Evolutionary conservation across 2,329 filamentous ascomycete genomes (phyloP), one percentile per base, ranked within the genome.

Genomic region (Escovopsis sp.): DNA sequence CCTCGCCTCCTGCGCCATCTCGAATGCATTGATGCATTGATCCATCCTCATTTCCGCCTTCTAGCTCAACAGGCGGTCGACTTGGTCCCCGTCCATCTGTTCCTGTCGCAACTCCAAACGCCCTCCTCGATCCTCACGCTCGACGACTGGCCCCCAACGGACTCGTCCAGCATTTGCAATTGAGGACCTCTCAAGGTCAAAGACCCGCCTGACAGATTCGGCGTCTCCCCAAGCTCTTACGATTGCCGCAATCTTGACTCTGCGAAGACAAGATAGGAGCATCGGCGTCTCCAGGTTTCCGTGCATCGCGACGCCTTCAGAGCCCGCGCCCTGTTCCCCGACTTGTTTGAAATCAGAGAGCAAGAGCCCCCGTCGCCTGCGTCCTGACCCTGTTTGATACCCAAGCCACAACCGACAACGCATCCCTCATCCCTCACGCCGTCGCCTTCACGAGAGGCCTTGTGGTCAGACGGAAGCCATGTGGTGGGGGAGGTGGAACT

Each of bases 401-500:
- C 33, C 23, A 23, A 34, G 38, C 35, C 40, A 30, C 30, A 45
- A 33, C 43, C 34, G 36, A 38, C 37, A n/a, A 32, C 28, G 7
- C 28, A 23, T 23, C 23, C 23, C 23, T 23, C 28, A 32, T 32
- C 28, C 9, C 18, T 30, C 32, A 41, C 39, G 45, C 32, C 40
- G 26, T 48, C 39, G 43, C 41, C 38, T 51, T 49, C 49, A 32
- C 28, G 43, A 53, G 47, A 52, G 57, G 48, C 55, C 51, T 45
- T 41, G 48, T 43, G 58, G 55, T 59, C 38, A 54, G 59, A 51
- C 50, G 55, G 51, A 60, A 64, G 65, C 61, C 62, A 68, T 68
- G 67, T 55, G 62, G 66, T 47, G 55, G 64, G 60, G 59, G 60
- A 59, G 59, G 61, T 57, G 55, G 59, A 60, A 54, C 53, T 57